These are phyloP conservation scores for Furcasterigmium furcatum DNA, from an alignment of 2,329 filamentous ascomycete species.

Conservation along the genomic window DNA sequence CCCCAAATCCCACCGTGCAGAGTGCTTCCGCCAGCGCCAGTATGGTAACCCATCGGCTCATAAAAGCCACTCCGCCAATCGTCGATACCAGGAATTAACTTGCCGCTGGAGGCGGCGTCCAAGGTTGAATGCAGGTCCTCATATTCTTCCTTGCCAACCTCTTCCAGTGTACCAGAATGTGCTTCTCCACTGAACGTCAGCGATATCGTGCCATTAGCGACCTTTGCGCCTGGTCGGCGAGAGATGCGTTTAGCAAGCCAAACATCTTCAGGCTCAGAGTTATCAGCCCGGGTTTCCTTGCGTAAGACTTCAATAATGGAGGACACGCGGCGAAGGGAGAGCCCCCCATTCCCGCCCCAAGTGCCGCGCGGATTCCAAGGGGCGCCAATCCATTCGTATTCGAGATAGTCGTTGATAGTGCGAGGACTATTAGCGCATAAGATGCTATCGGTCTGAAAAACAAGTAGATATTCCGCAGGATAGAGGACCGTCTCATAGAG, in stretches of 20 bases:
- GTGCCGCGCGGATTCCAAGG: constrained; percentile 37
- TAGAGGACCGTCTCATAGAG: constrained; percentile 44
- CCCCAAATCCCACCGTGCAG: too few species aligned
- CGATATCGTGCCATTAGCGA: constrained; percentile 47
- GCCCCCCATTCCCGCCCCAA: constrained; percentile 48
- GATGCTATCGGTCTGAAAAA: constrained; percentile 53
- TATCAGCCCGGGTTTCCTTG: constrained; percentile 38
- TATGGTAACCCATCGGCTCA: constrained; percentile 57
- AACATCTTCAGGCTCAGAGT: constrained; percentile 48
- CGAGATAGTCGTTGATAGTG: constrained; percentile 43
- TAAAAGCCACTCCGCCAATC: constrained; percentile 48
- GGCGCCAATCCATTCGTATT: constrained; percentile 50
- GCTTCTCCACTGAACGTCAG: constrained; percentile 45
- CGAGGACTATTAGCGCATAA: constrained; percentile 47
- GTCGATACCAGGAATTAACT: constrained; percentile 37
- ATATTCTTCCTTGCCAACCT: constrained; percentile 6
- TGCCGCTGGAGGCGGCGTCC: constrained; percentile 21
- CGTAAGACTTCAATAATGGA: constrained; percentile 46
- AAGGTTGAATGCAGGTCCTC: constrained; percentile 16
- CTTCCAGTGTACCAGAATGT: background rate
- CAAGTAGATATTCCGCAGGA: constrained; percentile 48
- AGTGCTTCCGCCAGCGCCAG: too few species aligned
- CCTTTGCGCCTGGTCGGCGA: constrained; percentile 38
- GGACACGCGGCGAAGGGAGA: constrained; percentile 47
- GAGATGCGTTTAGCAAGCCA: constrained; percentile 50